Base-by-base conservation (phyloP, 768 basidiomycete genomes). In the Trametes cinnabarina region DNA sequence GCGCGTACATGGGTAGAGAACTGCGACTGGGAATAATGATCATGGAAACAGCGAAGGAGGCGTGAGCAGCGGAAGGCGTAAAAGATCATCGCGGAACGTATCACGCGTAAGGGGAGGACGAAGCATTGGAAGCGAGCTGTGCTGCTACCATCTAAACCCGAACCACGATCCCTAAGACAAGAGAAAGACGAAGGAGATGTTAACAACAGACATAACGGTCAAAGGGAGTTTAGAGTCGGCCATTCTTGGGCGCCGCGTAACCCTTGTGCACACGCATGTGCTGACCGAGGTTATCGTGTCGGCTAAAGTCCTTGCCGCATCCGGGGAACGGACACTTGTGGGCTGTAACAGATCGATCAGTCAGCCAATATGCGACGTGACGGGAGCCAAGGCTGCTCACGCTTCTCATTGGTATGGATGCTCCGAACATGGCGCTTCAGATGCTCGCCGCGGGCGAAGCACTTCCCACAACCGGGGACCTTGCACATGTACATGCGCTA, bases 331-430 rank as follows among this genome's bases (percentile, higher is more conserved):
- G 85, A 73, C 92, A 94, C 66, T 82, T 82, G 72, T 88, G 88
- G 56, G 93, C 92, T 94, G 68, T 28, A 55, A 46, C 22, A 20
- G 11, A 37, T 26, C 17, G 59, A 47, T 60, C 55, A 63, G 60
- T 49, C 34, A 63, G 50, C 37, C 57, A 44, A 37, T 52, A 37
- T 56, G 10, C 43, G 22, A 39, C 57, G 53, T 32, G 39, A 25
- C 2, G 48, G 37, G 49, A 61, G 64, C 46, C 57, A 44, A 60
- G 37, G 44, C 26, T 19, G 82, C 91, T 72, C 68, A 94, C 93
- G 93, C 77, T 92, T 94, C 70, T 94, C 92, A 71, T 94, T 83
- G 22, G 93, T 94, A 73, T 95, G 93, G 52, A 95, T 92, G 66
- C 87, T 88, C 64, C 91, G 75, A 39, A 94, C 82, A 70, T 95